Base-by-base conservation (phyloP, 2,329 filamentous ascomycete species). In the Claviceps digitariae region DNA sequence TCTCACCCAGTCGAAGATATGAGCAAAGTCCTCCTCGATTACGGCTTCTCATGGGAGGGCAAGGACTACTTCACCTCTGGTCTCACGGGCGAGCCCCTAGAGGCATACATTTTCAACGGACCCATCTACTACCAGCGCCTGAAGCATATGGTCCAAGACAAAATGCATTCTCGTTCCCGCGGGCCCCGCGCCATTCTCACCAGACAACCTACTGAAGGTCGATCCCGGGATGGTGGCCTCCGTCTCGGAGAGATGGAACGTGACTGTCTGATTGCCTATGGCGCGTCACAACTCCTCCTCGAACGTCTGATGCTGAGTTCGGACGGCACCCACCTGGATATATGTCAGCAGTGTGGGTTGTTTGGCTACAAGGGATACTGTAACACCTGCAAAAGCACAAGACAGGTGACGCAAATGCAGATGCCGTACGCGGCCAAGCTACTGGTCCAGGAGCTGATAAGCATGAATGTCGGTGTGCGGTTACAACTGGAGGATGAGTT, bases 141-240 rank as follows among this genome's bases (percentile, higher is more conserved):
- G 59, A 98, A 98, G 79, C 93, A 98, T 77, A 98, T 98, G 93
- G 93, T 98, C 4, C 90, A 97, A 69, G 93, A 98, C 68, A 98
- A 98, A 74, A 97, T 98, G 93, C 93, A 98, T 72, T 91, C 88
- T 34, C 88, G 93, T 57, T 84, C 91, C 2, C 84, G 89, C 15
- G 94, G 94, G 0, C 94, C 93, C 0, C 80, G 87, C 13, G 91
- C 91, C 27, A 93, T 95, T 58, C 77, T 98, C 27, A 98, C 93
- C 1, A 83, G 93, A 10, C 93, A 98, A 67, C 93, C 93, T 0
- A 98, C 91, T 0, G 93, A 98, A 73, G 93, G 93, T 75, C 83
- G 93, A 62, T 95, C 90, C 9, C 77, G 91, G 54, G 88, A 95
- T 59, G 93, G 93, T 69, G 93, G 93, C 68, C 75, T 98, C 45